phyloP scores from a whole-genome alignment of 768 basidiomycete species.

The Candolleomyces aberdarensis region DNA sequence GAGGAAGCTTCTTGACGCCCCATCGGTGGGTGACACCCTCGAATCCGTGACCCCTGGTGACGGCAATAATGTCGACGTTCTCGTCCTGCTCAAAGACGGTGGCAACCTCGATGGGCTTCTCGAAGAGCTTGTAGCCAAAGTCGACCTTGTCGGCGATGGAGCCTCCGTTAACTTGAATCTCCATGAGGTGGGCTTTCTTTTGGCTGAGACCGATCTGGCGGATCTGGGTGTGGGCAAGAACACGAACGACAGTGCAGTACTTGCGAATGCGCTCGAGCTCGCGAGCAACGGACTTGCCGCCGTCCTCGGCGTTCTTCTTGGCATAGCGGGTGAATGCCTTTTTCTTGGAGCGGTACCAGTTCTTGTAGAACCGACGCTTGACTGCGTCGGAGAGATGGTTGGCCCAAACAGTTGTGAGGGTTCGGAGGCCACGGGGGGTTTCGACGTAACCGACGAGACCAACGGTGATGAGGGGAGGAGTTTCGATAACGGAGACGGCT shows the following conservation, averaged over 20 bases:
- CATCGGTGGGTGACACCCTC: slow-evolving; percentile 99
- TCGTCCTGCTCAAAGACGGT: slow-evolving; percentile 96
- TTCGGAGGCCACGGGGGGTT: slow-evolving; percentile 97
- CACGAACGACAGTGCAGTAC: slow-evolving; percentile 99
- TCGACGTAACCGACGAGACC: slow-evolving; percentile 99
- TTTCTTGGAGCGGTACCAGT: slow-evolving; percentile 99
- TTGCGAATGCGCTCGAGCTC: slow-evolving; percentile 99
- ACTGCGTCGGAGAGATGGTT: slow-evolving; percentile 96
- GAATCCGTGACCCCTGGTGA: slow-evolving; percentile 99
- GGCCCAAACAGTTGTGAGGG: slow-evolving; percentile 98
- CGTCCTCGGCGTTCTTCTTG: slow-evolving; percentile 97
- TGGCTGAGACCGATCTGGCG: slow-evolving; percentile 96
- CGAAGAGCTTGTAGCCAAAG: slow-evolving; percentile 90
- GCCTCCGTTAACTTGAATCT: slow-evolving; percentile 99
- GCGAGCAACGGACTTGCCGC: slow-evolving; percentile 86
- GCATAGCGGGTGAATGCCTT: slow-evolving; percentile 99
- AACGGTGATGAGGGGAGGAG: slow-evolving; percentile 93
- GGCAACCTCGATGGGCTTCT: slow-evolving; percentile 88
- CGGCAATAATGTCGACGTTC: slow-evolving; percentile 93
- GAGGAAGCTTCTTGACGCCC: slow-evolving; percentile 98
- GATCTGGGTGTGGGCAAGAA: slow-evolving; percentile 98
- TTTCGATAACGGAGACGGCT: slow-evolving; percentile 94
- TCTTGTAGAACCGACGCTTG: slow-evolving; percentile 99
- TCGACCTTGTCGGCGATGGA: slow-evolving; percentile 96
- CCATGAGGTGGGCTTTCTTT: slow-evolving; percentile 99